phyloP scores from a whole-genome alignment of 2,329 filamentous ascomycete genomes.

The Calonectria multiphialidica region DNA sequence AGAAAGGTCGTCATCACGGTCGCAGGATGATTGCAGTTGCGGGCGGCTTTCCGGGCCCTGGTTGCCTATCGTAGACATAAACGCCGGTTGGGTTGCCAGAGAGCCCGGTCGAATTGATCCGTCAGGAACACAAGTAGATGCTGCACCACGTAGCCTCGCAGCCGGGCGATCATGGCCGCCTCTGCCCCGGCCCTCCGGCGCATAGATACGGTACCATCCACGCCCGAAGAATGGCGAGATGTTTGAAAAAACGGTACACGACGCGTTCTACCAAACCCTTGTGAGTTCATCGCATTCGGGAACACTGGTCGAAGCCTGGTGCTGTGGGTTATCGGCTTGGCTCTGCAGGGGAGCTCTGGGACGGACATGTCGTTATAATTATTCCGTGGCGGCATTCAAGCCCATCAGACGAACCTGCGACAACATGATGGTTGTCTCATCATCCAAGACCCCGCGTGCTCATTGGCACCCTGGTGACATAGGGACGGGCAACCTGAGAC shows the following conservation, averaged over 20 bases:
- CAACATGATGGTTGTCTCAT: constrained; percentile 36
- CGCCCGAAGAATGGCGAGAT: background rate
- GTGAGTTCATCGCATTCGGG: constrained; percentile 17
- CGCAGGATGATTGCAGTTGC: constrained; percentile 18
- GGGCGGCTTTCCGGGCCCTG: constrained; percentile 6
- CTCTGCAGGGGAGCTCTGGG: background rate
- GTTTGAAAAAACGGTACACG: constrained; percentile 1
- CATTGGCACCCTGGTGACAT: constrained; percentile 28
- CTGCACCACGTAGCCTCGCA: constrained; percentile 18
- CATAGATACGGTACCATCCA: background rate
- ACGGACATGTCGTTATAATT: constrained; percentile 22
- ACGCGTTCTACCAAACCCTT: background rate
- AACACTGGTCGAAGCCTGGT: background rate
- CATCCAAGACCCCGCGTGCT: constrained; percentile 31
- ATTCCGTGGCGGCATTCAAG: constrained; percentile 22
- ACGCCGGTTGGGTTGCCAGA: background rate
- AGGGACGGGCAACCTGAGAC: constrained; percentile 41
- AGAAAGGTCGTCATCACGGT: constrained; percentile 12
- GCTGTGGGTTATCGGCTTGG: background rate
- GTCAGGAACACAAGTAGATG: constrained; percentile 1
- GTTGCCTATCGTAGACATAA: background rate
- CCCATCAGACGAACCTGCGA: constrained; percentile 41
- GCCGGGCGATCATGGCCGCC: constrained; percentile 7
- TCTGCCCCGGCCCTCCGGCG: background rate
- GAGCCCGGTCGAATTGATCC: constrained; percentile 1